A percentile compares a stretch with the other conserved stretches of the same genome.
Evolutionary conservation across 1,284 basidiomycete species (phyloP).

Genomic region (Athelia psychrophila): DNA sequence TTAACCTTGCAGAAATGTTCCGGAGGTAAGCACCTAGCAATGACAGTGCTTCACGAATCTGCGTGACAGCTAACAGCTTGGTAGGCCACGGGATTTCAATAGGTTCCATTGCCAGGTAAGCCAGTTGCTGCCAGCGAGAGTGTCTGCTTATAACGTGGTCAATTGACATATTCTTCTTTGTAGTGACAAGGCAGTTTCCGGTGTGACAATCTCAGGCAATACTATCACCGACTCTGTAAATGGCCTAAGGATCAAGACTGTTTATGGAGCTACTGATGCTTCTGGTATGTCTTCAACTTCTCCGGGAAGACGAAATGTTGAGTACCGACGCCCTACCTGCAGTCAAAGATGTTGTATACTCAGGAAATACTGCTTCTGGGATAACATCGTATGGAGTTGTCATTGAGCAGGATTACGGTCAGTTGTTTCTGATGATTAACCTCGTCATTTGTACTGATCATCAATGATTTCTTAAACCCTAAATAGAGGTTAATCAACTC

Average conservation of each 20-base stretch:
- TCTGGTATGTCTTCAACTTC: background rate
- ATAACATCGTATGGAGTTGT: background rate
- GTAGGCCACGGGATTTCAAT: slow-evolving; percentile 20
- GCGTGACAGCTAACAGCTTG: background rate
- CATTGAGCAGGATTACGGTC: slow-evolving; percentile 2
- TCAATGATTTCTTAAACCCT: no score
- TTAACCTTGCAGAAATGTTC: no score
- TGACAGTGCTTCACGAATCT: no score
- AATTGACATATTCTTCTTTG: no score
- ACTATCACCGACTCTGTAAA: slow-evolving; percentile 2
- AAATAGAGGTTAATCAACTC: background rate
- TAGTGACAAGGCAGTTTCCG: slow-evolving; percentile 3
- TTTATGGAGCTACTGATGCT: slow-evolving; percentile 2
- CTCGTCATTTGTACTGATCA: no score
- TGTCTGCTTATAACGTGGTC: no score
- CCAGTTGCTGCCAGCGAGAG: no score
- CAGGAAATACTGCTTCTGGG: background rate
- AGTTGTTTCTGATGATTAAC: no score
- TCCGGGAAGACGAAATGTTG: background rate
- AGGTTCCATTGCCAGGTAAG: slow-evolving; percentile 10
- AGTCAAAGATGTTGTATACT: background rate
- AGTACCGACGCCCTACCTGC: background rate
- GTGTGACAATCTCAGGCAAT: slow-evolving; percentile 7
- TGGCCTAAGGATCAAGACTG: slow-evolving; percentile 1
- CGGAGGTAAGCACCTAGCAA: no score